Evolutionary conservation across 2,329 filamentous ascomycete genomes (phyloP).

Genomic region (Xylariaceae sp.): DNA sequence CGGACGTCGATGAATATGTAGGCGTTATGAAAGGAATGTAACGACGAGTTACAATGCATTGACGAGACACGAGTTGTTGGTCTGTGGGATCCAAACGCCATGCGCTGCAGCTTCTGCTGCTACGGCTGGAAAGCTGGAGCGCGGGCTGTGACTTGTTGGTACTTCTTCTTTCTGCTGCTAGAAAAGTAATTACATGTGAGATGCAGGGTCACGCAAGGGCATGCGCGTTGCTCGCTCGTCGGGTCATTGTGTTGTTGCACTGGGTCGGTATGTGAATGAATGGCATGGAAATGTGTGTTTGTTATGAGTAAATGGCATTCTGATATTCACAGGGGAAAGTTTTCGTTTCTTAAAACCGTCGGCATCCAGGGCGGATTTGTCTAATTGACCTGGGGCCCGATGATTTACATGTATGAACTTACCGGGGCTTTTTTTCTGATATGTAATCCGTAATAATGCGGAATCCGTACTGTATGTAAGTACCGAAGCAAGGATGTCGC

Average conservation of each 20-base stretch:
- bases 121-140: constrained; percentile 16
- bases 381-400: neutral
- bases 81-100: constrained; percentile 26
- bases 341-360: neutral
- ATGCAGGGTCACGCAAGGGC: constrained; percentile 11
- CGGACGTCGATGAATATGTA: neutral
- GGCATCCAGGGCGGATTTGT: neutral
- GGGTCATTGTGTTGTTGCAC: neutral
- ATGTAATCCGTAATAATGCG: neutral
- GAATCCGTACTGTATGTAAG: neutral
- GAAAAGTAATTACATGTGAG: neutral
- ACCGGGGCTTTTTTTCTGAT: neutral
- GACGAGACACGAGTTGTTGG: constrained; percentile 20
- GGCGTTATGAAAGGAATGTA: neutral
- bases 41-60: constrained; percentile 13
- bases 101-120: constrained; percentile 8
- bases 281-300: too few relatives aligned
- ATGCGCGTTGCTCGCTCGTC: neutral
- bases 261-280: too few relatives aligned
- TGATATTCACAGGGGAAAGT: neutral
- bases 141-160: neutral
- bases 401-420: neutral
- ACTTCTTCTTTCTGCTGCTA: neutral
- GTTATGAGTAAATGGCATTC: neutral
- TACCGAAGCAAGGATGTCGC: neutral